Base-by-base conservation (phyloP, 257 asterid genomes). In the Solanum rostratum region DNA sequence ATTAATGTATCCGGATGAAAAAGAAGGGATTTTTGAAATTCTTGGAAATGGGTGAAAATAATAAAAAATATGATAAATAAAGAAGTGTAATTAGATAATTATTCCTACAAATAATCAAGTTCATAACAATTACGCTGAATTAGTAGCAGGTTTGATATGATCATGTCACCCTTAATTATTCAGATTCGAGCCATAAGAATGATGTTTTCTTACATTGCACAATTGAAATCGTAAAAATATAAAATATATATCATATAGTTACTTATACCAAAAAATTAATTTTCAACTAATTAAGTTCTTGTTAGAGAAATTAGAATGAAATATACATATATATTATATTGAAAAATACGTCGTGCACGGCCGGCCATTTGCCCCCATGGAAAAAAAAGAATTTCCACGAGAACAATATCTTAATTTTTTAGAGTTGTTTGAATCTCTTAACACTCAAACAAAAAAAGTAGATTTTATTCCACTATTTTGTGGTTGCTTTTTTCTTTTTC, bases 371-470 rank as follows among this genome's bases (percentile, higher is more conserved):
- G 33, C 79, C 45, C n/a, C 30, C 37, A 43, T 78, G 19, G 16
- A 9, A 27, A 76, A n/a, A 73, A 62, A 79, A 5, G 60, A 90
- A 84, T 88, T 88, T 86, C 85, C 87, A 84, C 57, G 39, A 60
- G 90, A 87, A 92, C 88, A 89, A 87, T 81, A 93, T 91, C 92
- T 84, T 90, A 87, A 84, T 83, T 83, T 83, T 70, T 37, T 45
- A 14, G 22, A 27, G 59, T 80, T 86, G 79, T 80, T 69, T 52
- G 73, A 63, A 73, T 86, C 82, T 79, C 87, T 81, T 68, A 53
- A 86, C 53, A 60, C 37, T 65, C 57, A 55, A 10, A 46, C 62
- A 30, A 84, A 85, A 62, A 80, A 33, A 84, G 55, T 87, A 79
- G 85, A 87, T 89, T 87, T 87, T 87, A 87, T 86, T 84, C 87